Evolutionary conservation across 345 rosid species (phyloP).

Genomic region (Raphanus raphanistrum): DNA sequence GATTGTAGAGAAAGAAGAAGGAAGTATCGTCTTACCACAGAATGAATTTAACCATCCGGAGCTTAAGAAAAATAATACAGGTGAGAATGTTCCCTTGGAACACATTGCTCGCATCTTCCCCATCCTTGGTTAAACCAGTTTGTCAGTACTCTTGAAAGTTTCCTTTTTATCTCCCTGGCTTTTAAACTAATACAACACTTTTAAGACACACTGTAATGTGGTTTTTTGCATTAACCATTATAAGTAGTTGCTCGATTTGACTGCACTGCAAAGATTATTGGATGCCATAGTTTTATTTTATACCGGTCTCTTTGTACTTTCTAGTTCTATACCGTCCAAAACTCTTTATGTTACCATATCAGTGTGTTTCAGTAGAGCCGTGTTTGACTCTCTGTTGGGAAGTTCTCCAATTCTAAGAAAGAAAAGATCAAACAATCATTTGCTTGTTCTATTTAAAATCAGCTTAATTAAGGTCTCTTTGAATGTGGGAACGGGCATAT

Average conservation of each 20-base stretch:
- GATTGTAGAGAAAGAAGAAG: slow-evolving; percentile 73
- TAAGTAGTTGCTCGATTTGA: background rate
- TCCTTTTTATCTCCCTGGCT: background rate
- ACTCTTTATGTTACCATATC: background rate
- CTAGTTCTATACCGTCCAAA: background rate
- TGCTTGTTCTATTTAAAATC: background rate
- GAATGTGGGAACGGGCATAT: background rate
- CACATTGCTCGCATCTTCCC: slow-evolving; percentile 89
- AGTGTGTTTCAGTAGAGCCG: background rate
- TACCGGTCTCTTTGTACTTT: background rate
- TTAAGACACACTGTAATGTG: no score
- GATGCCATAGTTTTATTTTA: background rate
- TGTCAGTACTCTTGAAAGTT: background rate
- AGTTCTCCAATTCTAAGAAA: background rate
- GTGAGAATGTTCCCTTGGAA: slow-evolving; percentile 72
- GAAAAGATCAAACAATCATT: background rate
- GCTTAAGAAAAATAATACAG: slow-evolving; percentile 69
- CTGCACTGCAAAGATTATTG: background rate
- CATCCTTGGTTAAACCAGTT: slow-evolving; percentile 63
- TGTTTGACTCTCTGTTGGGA: background rate
- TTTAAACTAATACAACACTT: slow-evolving; percentile 13
- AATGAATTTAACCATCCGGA: slow-evolving; percentile 86
- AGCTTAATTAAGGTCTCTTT: background rate
- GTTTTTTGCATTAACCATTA: background rate
- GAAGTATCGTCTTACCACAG: slow-evolving; percentile 55